Evolutionary conservation across 345 rosid genomes (phyloP).

Genomic region (Clausena lansium): DNA sequence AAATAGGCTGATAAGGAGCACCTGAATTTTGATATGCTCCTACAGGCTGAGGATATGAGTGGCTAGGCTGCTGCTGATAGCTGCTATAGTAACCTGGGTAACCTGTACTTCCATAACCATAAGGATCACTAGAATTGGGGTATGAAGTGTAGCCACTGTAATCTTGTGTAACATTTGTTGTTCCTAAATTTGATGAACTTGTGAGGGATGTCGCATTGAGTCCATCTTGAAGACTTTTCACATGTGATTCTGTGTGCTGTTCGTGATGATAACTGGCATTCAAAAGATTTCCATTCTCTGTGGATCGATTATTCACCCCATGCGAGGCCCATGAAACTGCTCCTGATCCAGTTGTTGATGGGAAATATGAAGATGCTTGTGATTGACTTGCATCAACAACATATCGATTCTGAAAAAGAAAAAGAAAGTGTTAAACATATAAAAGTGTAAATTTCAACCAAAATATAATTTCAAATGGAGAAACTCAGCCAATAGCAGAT

Average conservation of each 20-base stretch:
- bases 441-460: neutral
- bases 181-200: slow-evolving; percentile 58
- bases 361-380: slow-evolving; percentile 49
- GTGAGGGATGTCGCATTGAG: slow-evolving; percentile 47
- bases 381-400: slow-evolving; percentile 61
- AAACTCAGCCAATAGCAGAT: slow-evolving; percentile 2
- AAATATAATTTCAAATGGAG: neutral
- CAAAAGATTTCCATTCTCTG: slow-evolving; percentile 54
- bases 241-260: slow-evolving; percentile 47
- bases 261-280: slow-evolving; percentile 49
- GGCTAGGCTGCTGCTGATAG: slow-evolving; percentile 78
- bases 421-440: slow-evolving; percentile 1
- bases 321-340: slow-evolving; percentile 53
- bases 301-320: slow-evolving; percentile 47
- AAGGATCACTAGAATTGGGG: slow-evolving; percentile 62
- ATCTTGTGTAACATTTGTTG: slow-evolving; percentile 54
- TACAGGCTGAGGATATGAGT: slow-evolving; percentile 73
- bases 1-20: slow-evolving; percentile 99
- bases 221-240: slow-evolving; percentile 47
- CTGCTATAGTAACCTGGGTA: slow-evolving; percentile 75
- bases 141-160: slow-evolving; percentile 62
- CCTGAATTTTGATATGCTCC: slow-evolving; percentile 98
- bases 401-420: slow-evolving; percentile 49
- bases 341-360: slow-evolving; percentile 43
- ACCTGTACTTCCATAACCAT: slow-evolving; percentile 67